Percentiles rank a stretch among this genome's conserved stretches.
Conservation (phyloP, 2,329 filamentous ascomycete species). For the Fusarium paranaense region DNA sequence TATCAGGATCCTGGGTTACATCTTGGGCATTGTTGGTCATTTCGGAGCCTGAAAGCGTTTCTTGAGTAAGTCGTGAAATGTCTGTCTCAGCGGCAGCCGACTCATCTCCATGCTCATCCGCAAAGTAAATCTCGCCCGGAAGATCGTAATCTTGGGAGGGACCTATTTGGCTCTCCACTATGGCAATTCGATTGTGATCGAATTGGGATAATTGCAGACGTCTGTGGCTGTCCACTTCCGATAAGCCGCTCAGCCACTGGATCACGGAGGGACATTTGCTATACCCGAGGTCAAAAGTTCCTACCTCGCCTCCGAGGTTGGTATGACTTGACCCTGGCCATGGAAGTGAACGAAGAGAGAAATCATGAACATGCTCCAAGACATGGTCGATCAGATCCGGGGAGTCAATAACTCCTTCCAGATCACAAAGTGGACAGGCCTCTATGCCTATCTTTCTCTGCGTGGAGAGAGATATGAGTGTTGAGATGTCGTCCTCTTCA, state of each 20-base stretch:
- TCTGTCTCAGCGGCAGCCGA: neutral
- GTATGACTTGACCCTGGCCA: neutral
- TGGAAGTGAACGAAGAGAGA: neutral
- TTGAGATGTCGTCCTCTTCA: neutral
- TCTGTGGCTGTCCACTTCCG: too few relatives aligned
- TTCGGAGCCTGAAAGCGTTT: neutral
- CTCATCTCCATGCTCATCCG: neutral
- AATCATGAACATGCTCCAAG: neutral
- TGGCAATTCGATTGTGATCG: neutral
- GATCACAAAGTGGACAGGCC: neutral
- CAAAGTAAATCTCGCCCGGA: neutral
- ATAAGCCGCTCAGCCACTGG: neutral
- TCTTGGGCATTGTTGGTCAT: neutral
- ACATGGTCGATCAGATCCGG: neutral
- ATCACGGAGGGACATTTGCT: neutral
- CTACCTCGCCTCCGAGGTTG: neutral
- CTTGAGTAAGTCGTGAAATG: neutral
- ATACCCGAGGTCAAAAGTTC: neutral
- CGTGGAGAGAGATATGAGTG: neutral
- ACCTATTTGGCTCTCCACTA: neutral
- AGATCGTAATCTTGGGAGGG: too few relatives aligned
- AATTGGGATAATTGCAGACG: neutral
- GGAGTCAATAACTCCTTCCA: neutral
- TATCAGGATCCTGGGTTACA: accelerated
- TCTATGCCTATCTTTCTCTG: neutral